Percentiles rank a stretch among this genome's conserved stretches.
Evolutionary conservation across 176 grass and related monocot genomes (phyloP).

Genomic region (Aegilops umbellulata): DNA sequence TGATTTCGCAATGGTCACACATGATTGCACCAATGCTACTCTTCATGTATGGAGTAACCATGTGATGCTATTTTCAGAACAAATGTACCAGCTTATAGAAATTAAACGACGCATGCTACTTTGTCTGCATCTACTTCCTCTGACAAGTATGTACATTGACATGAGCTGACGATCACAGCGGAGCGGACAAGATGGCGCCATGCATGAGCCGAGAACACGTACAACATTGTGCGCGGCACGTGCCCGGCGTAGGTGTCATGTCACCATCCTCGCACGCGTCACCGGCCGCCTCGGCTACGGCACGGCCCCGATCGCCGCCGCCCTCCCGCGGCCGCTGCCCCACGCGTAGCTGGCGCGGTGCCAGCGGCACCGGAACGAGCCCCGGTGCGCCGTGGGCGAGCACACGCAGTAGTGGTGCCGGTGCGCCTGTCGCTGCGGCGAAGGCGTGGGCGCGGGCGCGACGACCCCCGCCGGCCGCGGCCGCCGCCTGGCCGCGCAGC

Average conservation of each 20-base stretch:
- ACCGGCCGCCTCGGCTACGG: neutral
- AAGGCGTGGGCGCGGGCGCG: neutral
- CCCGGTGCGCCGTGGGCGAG: conserved; percentile 58
- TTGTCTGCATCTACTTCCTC: neutral
- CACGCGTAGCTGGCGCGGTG: conserved; percentile 46
- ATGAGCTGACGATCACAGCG: neutral
- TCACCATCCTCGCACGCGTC: neutral
- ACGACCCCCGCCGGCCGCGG: neutral
- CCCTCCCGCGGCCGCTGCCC: conserved; percentile 28
- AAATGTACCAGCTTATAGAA: neutral
- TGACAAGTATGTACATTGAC: neutral
- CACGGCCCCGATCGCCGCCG: neutral
- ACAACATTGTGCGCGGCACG: neutral
- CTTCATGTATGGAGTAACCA: conserved; percentile 9
- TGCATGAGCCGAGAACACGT: neutral
- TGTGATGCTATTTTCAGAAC: conserved; percentile 6
- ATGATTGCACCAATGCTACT: conserved; percentile 17
- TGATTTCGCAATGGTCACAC: neutral
- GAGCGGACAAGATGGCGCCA: neutral
- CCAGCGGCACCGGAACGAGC: conserved; percentile 70
- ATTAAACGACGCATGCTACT: neutral
- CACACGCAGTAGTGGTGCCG: conserved; percentile 45
- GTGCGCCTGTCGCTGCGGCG: neutral
- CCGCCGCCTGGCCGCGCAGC: conserved; percentile 30
- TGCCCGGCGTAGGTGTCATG: neutral